Base-by-base conservation (phyloP, 495 filamentous ascomycete genomes). In the Penicillium fimorum region DNA sequence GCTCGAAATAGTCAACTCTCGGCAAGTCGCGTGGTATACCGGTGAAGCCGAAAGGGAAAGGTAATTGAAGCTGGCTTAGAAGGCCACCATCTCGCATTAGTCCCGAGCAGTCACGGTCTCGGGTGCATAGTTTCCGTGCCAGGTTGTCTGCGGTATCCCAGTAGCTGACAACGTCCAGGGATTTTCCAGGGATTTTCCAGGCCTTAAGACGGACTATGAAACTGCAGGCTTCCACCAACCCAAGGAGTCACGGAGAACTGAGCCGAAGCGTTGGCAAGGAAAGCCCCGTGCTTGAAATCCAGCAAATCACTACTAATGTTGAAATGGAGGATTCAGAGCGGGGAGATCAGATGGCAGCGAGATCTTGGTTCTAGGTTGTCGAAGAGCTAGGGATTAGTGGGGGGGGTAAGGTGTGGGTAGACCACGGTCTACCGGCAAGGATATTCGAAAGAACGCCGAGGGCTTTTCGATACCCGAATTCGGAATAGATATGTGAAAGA, bases 61-160 rank as follows among this genome's bases (percentile, higher is more conserved):
- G 48, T 27, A 60, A 61, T 47, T 45, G 43, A 53, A 54, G 33
- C 27, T 37, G 44, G 56, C 63, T 64, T 69, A 74, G 46, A 62
- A 60, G 60, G 49, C 50, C 60, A 68, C 35, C 68, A 72, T 71
- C 46, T 64, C 59, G 62, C 64, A 68, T 69, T 72, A 54, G 62
- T 62, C 46, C 53, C 46, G 60, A 49, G 51, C 52, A 66, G 60
- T 73, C 61, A 61, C 50, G 44, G 55, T 62, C 47, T 59, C 59
- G 41, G 53, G 62, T 60, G 61, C 64, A 69, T 64, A 51, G 66
- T 63, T 56, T 60, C 59, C 62, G 71, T 72, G 55, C 66, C 67
- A 66, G 63, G 67, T 59, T 63, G 56, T 62, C 66, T 69, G 67
- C 67, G 58, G 57, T 63, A 68, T 70, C 62, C 62, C 56, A 70